Percentiles rank a stretch among this genome's conserved stretches.
Evolutionary conservation across 345 rosid genomes (phyloP).

Genomic region (Eucalyptus cloeziana): DNA sequence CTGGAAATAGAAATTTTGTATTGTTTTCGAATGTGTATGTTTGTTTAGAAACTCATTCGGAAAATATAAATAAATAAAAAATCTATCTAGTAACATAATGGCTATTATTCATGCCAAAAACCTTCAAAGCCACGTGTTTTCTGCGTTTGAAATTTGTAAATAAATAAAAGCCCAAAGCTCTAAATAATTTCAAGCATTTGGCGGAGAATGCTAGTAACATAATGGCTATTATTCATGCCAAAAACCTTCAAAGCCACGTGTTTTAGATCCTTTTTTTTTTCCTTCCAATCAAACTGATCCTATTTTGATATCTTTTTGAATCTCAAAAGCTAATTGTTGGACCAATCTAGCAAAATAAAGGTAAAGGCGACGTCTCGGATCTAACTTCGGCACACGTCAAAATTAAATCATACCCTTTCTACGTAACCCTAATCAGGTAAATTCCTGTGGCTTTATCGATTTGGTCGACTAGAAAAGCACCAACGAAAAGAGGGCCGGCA

Average conservation of each 20-base stretch:
- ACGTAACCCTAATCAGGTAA: neutral
- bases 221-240: no score
- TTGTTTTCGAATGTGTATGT: no score
- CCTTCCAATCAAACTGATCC: neutral
- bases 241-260: neutral
- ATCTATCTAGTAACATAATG: no score
- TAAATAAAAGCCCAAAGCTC: no score
- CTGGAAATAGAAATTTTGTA: rapidly evolving
- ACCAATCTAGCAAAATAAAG: no score
- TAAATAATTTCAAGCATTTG: no score
- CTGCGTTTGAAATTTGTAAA: no score
- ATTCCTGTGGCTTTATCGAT: neutral
- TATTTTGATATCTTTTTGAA: neutral
- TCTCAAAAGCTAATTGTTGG: neutral
- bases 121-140: no score
- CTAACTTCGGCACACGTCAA: neutral
- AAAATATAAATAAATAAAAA: no score
- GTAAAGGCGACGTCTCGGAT: neutral
- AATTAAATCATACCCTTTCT: no score
- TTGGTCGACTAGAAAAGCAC: neutral
- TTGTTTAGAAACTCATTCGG: rapidly evolving
- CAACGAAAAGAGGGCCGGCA: neutral
- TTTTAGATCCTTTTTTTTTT: neutral
- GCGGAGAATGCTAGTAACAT: no score
- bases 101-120: no score